phyloP scores from a whole-genome alignment of 345 rosid genomes.

The Excoecaria cochinchinensis region DNA sequence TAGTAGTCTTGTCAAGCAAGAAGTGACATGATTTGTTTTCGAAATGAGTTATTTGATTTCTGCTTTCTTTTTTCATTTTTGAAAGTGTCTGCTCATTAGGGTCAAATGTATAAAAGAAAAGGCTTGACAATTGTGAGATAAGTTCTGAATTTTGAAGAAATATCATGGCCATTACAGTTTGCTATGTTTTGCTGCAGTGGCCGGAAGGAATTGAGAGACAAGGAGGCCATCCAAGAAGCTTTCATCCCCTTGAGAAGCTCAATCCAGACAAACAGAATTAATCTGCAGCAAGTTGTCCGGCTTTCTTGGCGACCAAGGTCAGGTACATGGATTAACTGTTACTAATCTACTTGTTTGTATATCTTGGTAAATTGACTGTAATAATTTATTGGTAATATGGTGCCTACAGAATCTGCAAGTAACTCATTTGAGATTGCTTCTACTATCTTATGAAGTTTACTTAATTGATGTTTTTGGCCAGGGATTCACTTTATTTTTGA shows the following conservation, averaged over 20 bases:
- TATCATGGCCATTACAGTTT: constrained; percentile 4
- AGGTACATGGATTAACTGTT: constrained; percentile 48
- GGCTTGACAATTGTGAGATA: constrained; percentile 1
- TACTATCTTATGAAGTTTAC: background rate
- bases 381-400: background rate
- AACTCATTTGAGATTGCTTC: background rate
- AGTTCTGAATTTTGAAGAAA: background rate
- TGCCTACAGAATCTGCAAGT: background rate
- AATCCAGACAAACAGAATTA: constrained; percentile 39
- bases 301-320: constrained; percentile 98
- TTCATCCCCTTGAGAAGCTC: constrained; percentile 30
- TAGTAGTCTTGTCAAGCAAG: background rate
- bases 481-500: background rate
- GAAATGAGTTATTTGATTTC: background rate
- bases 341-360: background rate
- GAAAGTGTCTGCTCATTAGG: background rate
- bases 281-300: constrained; percentile 63
- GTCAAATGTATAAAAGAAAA: background rate
- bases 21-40: background rate
- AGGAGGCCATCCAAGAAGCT: constrained; percentile 22
- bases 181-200: constrained; percentile 30
- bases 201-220: constrained; percentile 71
- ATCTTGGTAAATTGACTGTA: background rate
- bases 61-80: background rate
- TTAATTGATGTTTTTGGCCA: constrained; percentile 11